phyloP scores from a whole-genome alignment of 1,139 yeast species.

The Kurtzmaniella quercitrusa region DNA sequence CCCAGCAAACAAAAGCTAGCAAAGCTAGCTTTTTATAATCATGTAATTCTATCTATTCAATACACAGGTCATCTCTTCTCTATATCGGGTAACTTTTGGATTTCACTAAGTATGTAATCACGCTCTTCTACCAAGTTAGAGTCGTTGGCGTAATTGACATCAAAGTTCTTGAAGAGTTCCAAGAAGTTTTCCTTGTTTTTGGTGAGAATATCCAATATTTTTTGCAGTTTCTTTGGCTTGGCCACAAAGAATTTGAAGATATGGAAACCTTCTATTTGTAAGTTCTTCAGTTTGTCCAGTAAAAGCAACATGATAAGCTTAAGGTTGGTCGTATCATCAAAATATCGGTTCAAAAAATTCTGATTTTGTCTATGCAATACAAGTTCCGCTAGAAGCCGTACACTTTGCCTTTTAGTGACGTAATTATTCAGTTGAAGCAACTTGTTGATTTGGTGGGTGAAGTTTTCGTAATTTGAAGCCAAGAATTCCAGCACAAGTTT shows the following conservation, averaged over 20 bases:
- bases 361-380: slow-evolving; percentile 74
- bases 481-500: slow-evolving; percentile 68
- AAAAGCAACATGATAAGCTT: slow-evolving; percentile 81
- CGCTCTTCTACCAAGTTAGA: slow-evolving; percentile 72
- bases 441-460: slow-evolving; percentile 60
- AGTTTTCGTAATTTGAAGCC: slow-evolving; percentile 46
- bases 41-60: not conserved
- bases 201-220: slow-evolving; percentile 72
- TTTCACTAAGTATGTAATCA: slow-evolving; percentile 72
- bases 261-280: slow-evolving; percentile 88
- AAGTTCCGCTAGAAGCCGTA: slow-evolving; percentile 70
- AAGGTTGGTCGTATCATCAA: slow-evolving; percentile 75
- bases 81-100: slow-evolving; percentile 58
- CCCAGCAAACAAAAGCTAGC: too few relatives aligned
- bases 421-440: slow-evolving; percentile 75
- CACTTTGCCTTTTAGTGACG: slow-evolving; percentile 88
- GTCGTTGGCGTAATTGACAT: slow-evolving; percentile 61
- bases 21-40: too few relatives aligned
- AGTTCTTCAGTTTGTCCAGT: slow-evolving; percentile 83
- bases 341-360: slow-evolving; percentile 68
- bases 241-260: slow-evolving; percentile 92
- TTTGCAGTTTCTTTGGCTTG: slow-evolving; percentile 83
- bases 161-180: slow-evolving; percentile 64
- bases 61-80: slow-evolving; percentile 16
- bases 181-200: slow-evolving; percentile 79